Percentiles rank a stretch among this genome's conserved stretches.
phyloP scores from a whole-genome alignment of 2,329 filamentous ascomycete species.

The Dactylonectria macrodidyma region DNA sequence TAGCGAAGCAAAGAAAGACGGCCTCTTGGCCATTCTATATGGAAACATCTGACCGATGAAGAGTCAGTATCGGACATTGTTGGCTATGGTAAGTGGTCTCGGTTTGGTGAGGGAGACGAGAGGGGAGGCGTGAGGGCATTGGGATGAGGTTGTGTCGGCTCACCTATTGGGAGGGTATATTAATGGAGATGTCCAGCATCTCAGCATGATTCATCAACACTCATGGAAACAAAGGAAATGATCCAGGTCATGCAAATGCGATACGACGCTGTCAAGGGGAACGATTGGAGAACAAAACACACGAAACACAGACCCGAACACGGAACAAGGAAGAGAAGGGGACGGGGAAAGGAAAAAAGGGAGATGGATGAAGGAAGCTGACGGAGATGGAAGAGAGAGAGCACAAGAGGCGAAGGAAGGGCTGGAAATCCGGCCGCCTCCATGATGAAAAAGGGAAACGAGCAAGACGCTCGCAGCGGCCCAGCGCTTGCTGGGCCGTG shows the following conservation, averaged over 20 bases:
- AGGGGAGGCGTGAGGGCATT: neutral
- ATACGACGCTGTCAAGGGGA: constrained; percentile 28
- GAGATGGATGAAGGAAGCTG: constrained; percentile 21
- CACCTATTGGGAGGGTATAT: constrained; percentile 47
- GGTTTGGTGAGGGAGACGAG: neutral
- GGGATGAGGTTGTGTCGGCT: constrained; percentile 15
- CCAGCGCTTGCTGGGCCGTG: constrained; percentile 27
- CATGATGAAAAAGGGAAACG: constrained; percentile 1
- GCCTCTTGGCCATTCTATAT: constrained; percentile 60
- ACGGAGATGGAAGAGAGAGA: constrained; percentile 10
- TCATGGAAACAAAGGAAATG: constrained; percentile 39
- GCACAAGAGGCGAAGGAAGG: constrained; percentile 3
- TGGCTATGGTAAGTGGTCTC: neutral
- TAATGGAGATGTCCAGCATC: constrained; percentile 55
- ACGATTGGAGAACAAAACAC: constrained; percentile 23
- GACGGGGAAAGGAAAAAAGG: constrained; percentile 20
- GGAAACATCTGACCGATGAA: constrained; percentile 55
- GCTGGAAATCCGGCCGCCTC: constrained; percentile 18
- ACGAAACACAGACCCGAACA: constrained; percentile 33
- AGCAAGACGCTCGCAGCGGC: constrained; percentile 23
- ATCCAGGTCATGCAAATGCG: constrained; percentile 21
- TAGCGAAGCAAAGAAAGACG: constrained; percentile 48
- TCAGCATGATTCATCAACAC: constrained; percentile 50
- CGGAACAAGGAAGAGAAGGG: constrained; percentile 19
- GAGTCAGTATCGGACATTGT: constrained; percentile 24